Conservation (phyloP, 768 basidiomycete species). For the Trametes elegans region DNA sequence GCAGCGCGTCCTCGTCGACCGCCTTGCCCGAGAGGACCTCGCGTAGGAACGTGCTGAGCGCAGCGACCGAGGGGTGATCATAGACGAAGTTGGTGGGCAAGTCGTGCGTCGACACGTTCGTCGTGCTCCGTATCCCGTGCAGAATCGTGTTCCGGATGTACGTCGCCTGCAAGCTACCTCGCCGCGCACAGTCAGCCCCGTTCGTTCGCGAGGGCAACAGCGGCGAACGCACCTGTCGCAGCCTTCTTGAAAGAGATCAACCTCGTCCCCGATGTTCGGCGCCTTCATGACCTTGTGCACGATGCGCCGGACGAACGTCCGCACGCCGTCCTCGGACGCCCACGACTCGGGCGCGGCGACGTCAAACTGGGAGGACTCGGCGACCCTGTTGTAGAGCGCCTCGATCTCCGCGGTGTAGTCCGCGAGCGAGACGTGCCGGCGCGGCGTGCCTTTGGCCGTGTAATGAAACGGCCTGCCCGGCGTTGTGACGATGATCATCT, state of each 20-base stretch:
- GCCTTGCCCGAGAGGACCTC: constrained; percentile 1
- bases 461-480: constrained; percentile 30
- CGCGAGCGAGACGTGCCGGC: constrained; percentile 25
- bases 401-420: constrained; percentile 41
- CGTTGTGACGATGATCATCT: constrained; percentile 33
- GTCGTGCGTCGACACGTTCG: constrained; percentile 7
- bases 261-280: constrained; percentile 31
- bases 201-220: too few relatives aligned
- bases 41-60: constrained; percentile 23
- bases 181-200: too few relatives aligned
- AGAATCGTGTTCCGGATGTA: constrained; percentile 34
- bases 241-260: constrained; percentile 41
- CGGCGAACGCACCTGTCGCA: constrained; percentile 35
- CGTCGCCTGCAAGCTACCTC: constrained; percentile 32
- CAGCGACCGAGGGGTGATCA: constrained; percentile 38
- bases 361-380: constrained; percentile 33
- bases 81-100: constrained; percentile 36
- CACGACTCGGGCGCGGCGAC: constrained; percentile 30
- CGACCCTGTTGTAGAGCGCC: constrained; percentile 33
- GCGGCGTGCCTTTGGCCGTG: constrained; percentile 32
- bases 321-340: constrained; percentile 20
- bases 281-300: constrained; percentile 34
- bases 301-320: constrained; percentile 32
- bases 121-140: constrained; percentile 27
- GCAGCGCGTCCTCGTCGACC: constrained; percentile 18